These are phyloP conservation scores for Nosema granulosis DNA, from an alignment of 371 early-diverging fungal species.

Conservation along the genomic window DNA sequence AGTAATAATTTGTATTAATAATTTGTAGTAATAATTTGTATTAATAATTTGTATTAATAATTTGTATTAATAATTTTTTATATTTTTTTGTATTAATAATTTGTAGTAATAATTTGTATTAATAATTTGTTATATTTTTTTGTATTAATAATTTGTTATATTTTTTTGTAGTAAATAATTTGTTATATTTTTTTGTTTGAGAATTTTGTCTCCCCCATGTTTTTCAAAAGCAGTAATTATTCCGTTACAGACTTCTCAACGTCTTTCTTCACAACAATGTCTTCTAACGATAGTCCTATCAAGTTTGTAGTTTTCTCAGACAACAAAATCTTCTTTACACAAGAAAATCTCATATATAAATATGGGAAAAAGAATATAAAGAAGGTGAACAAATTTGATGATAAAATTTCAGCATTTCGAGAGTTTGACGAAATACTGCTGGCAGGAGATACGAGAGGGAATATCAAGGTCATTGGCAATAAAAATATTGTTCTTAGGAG, in stretches of 20 bases:
- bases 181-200: too few relatives aligned
- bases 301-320: background rate
- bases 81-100: too few relatives aligned
- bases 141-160: too few relatives aligned
- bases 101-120: too few relatives aligned
- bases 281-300: constrained; percentile 8
- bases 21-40: too few relatives aligned
- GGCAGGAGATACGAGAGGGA: constrained; percentile 40
- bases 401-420: constrained; percentile 21
- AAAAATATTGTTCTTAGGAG: constrained; percentile 29
- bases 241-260: constrained; percentile 21
- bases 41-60: too few relatives aligned
- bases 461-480: constrained; percentile 29
- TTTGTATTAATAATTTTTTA: too few relatives aligned
- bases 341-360: constrained; percentile 6
- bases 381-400: constrained; percentile 44
- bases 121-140: too few relatives aligned
- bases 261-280: constrained; percentile 8
- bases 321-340: constrained; percentile 9
- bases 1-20: too few relatives aligned
- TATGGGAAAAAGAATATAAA: background rate
- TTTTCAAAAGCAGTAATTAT: constrained; percentile 52
- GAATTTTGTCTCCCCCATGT: constrained; percentile 30
- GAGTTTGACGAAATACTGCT: constrained; percentile 13
- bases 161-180: too few relatives aligned